Percentiles rank a stretch among this genome's conserved stretches.
Evolutionary conservation across 257 asterid species (phyloP).

Genomic region (Euphrasia confusa): DNA sequence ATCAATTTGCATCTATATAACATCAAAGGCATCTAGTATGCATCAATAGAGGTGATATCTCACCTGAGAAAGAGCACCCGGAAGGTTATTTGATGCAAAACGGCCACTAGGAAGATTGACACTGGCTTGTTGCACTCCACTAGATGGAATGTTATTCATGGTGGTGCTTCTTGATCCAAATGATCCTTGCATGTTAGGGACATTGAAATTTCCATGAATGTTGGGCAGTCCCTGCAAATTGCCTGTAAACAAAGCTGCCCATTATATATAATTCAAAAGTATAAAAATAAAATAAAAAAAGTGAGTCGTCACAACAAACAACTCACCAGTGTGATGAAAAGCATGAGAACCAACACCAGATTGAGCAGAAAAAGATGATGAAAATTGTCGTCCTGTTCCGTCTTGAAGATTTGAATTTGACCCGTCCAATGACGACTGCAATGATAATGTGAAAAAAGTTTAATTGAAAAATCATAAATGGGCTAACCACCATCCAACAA

Average conservation of each 20-base stretch:
- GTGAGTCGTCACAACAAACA: constrained; percentile 26
- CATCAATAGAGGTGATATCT: constrained; percentile 21
- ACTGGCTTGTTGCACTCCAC: constrained; percentile 84
- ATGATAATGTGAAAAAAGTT: constrained; percentile 15
- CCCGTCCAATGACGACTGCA: constrained; percentile 86
- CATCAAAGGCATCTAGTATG: not conserved
- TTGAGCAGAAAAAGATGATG: constrained; percentile 81
- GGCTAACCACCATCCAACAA: no score
- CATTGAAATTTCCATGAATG: constrained; percentile 77
- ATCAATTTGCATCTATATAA: not conserved
- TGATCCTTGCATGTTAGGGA: constrained; percentile 78
- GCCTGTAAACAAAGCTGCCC: constrained; percentile 46
- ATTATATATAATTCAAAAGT: constrained; percentile 17
- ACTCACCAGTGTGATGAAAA: constrained; percentile 78
- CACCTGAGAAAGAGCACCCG: constrained; percentile 87
- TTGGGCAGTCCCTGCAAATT: constrained; percentile 87
- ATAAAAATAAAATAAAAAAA: constrained; percentile 5
- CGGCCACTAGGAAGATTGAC: constrained; percentile 80
- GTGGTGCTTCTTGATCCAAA: constrained; percentile 86
- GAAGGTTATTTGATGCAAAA: constrained; percentile 81
- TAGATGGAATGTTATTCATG: constrained; percentile 70
- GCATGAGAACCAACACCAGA: constrained; percentile 88
- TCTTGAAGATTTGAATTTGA: constrained; percentile 85
- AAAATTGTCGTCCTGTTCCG: constrained; percentile 70
- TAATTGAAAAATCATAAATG: no score